Evolutionary conservation across 108 stramenopile genomes (phyloP).

Genomic region (Nitzschia inconspicua): DNA sequence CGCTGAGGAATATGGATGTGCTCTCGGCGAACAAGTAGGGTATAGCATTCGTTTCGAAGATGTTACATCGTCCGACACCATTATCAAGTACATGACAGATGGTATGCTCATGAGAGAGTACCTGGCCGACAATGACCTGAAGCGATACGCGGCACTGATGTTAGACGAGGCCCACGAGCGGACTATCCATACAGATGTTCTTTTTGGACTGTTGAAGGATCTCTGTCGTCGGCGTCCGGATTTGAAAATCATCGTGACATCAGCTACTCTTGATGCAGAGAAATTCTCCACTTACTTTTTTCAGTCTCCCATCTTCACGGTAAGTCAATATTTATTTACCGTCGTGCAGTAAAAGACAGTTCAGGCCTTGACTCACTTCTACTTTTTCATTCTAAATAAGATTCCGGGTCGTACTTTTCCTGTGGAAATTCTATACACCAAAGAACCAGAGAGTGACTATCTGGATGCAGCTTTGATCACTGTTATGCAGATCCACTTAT

Average conservation of each 20-base stretch:
- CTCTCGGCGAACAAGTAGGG: constrained; percentile 93
- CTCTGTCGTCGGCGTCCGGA: constrained; percentile 85
- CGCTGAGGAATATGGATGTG: constrained; percentile 97
- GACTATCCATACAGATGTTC: constrained; percentile 97
- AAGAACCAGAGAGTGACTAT: constrained; percentile 97
- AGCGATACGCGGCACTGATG: constrained; percentile 86
- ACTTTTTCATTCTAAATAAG: too few species aligned
- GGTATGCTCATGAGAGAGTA: constrained; percentile 99
- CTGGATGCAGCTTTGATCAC: constrained; percentile 95
- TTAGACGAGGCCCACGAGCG: constrained; percentile 98
- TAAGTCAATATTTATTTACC: too few species aligned
- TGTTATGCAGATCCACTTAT: constrained; percentile 98
- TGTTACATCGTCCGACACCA: constrained; percentile 87
- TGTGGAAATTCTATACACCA: constrained; percentile 96
- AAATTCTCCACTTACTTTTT: constrained; percentile 97
- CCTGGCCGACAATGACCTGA: constrained; percentile 88
- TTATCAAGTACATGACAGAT: constrained; percentile 99
- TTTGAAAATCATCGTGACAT: constrained; percentile 93
- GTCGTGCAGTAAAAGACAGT: too few species aligned
- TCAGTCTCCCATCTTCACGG: constrained; percentile 94
- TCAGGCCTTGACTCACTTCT: too few species aligned
- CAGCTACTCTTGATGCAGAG: constrained; percentile 96
- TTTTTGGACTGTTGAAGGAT: constrained; percentile 96
- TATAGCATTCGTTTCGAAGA: constrained; percentile 99
- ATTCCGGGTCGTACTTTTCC: constrained; percentile 98